A percentile compares a stretch with the other conserved stretches of the same genome.
These are phyloP conservation scores for Alternaria conjuncta DNA, from an alignment of 2,329 filamentous ascomycete species.

Conservation along the genomic window DNA sequence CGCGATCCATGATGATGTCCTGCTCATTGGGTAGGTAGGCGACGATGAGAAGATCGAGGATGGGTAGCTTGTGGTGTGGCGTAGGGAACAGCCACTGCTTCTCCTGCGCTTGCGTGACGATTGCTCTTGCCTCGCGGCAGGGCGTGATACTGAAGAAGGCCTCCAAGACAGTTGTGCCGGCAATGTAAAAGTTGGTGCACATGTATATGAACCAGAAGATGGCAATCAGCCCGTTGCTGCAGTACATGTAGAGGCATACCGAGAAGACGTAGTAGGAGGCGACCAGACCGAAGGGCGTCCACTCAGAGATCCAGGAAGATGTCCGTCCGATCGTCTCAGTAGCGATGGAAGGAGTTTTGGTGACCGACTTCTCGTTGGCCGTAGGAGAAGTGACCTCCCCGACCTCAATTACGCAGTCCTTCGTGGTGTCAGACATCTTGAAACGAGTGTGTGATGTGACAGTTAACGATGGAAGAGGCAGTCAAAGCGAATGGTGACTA, in stretches of 20 bases:
- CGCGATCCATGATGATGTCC: slow-evolving; percentile 58
- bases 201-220: slow-evolving; percentile 56
- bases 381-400: slow-evolving; percentile 22
- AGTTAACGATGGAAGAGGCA: slow-evolving; percentile 10
- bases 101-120: slow-evolving; percentile 46
- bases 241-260: slow-evolving; percentile 51
- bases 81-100: slow-evolving; percentile 53
- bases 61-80: slow-evolving; percentile 49
- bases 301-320: slow-evolving; percentile 46
- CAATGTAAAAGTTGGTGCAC: slow-evolving; percentile 54
- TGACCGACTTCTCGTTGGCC: slow-evolving; percentile 7
- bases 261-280: slow-evolving; percentile 52
- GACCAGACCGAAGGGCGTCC: slow-evolving; percentile 53
- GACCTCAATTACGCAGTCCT: slow-evolving; percentile 32
- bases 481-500: slow-evolving; percentile 34
- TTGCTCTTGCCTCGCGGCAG: slow-evolving; percentile 46
- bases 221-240: slow-evolving; percentile 43
- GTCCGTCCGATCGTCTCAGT: slow-evolving; percentile 12
- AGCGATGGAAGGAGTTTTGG: slow-evolving; percentile 7
- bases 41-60: slow-evolving; percentile 57
- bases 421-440: slow-evolving; percentile 31
- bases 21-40: slow-evolving; percentile 60
- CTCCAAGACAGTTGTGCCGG: slow-evolving; percentile 51
- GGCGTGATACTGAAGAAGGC: slow-evolving; percentile 50
- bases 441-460: slow-evolving; percentile 18